These are phyloP conservation scores for Canariomyces notabilis DNA, from an alignment of 2,329 filamentous ascomycete genomes.

Conservation along the genomic window DNA sequence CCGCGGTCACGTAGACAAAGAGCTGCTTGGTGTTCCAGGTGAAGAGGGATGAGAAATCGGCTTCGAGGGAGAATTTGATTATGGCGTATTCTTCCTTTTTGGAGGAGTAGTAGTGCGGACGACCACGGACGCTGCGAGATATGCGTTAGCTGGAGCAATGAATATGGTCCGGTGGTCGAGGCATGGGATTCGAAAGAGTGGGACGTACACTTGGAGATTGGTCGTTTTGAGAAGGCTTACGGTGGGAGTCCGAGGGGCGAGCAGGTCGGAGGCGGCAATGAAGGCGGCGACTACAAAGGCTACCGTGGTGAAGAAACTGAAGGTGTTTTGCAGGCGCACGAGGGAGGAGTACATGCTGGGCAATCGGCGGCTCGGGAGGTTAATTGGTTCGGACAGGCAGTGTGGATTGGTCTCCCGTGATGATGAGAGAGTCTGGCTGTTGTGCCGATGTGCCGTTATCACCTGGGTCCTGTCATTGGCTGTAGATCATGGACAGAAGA, in stretches of 20 bases:
- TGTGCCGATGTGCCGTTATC: not conserved
- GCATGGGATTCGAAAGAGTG: constrained; percentile 1
- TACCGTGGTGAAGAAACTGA: constrained; percentile 97
- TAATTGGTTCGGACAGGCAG: not conserved
- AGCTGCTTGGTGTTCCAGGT: constrained; percentile 98
- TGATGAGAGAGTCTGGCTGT: not conserved
- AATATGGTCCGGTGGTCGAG: not conserved
- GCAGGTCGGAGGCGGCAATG: constrained; percentile 75
- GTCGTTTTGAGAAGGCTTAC: constrained; percentile 56
- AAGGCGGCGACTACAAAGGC: constrained; percentile 74
- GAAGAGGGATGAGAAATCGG: constrained; percentile 87
- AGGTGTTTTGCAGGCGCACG: constrained; percentile 83
- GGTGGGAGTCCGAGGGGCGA: constrained; percentile 62
- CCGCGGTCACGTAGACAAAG: constrained; percentile 91
- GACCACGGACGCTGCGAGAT: constrained; percentile 66
- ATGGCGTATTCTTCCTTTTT: constrained; percentile 96
- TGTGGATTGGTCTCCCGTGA: constrained; percentile 1
- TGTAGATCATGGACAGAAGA: not conserved
- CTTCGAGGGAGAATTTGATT: constrained; percentile 87
- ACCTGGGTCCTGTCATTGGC: not conserved
- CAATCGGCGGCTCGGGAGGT: no score
- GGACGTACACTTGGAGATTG: constrained; percentile 77
- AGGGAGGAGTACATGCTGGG: constrained; percentile 78
- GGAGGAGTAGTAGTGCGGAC: constrained; percentile 90
- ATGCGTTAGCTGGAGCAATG: constrained; percentile 10